Base-by-base conservation (phyloP, 768 basidiomycete genomes). In the Mycena latifolia region DNA sequence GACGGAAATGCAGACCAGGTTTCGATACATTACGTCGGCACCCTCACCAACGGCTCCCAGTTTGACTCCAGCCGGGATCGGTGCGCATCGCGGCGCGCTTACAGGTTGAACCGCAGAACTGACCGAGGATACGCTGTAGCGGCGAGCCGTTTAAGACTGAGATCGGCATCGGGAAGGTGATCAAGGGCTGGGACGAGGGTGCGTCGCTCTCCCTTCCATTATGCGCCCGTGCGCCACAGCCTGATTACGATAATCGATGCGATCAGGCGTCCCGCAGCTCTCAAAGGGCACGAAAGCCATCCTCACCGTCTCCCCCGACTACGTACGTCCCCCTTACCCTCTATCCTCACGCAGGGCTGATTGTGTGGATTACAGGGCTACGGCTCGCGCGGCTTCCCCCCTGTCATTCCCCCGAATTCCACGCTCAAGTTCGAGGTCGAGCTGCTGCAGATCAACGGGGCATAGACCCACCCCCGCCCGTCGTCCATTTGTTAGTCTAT, bases 111-210 rank as follows among this genome's bases (percentile, higher is more conserved):
- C 20, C 11, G 20, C 15, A 11, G 37, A n/a, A 20, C 41, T 43
- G 18, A 37, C 14, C n/a, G 46, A 9, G 37, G 10, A 12, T 28
- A 4, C 22, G 45, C 11, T 27, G 15, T 76, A 93, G 93, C 41
- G 80, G 81, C 0, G 3, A 5, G 0, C 86, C 92, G 1, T 95
- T 95, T 76, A 71, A 77, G 66, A 93, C 92, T 4, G 73, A 86
- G 74, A 94, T 95, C 67, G 93, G 94, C 48, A 81, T 88, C 22
- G 92, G 92, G 10, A 89, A 90, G 74, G 94, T 96, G 51, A 95
- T 96, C 80, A 91, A 84, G 74, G 93, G 94, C 31, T 96, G 94
- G 95, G 94, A 95, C 73, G 92, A 95, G 77, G 94, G 95, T 90
- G 69, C 71, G 84, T 29, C 2, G 22, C 37, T 46, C 51, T 17